Evolutionary conservation across 1,284 basidiomycete species (phyloP).

Genomic region (Papiliotrema terrestris): DNA sequence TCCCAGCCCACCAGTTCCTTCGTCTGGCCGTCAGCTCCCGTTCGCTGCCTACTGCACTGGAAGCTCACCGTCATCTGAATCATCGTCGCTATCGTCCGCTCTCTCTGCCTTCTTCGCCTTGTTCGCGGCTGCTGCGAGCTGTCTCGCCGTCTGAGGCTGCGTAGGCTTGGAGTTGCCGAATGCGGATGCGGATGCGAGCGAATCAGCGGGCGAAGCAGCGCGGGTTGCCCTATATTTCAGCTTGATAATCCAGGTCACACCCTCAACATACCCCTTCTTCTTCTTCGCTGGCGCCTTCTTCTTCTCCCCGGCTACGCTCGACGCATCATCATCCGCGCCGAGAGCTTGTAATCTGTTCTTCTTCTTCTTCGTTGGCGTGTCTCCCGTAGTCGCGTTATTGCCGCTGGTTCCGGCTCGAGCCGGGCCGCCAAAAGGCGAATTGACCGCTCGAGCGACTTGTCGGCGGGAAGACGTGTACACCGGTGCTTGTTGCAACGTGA

Average conservation of each 20-base stretch:
- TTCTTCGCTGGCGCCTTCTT: conserved; percentile 39
- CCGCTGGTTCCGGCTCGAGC: not conserved
- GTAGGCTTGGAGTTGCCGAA: conserved; percentile 28
- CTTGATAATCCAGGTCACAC: not conserved
- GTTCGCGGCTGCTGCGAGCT: conserved; percentile 43
- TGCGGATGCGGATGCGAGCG: conserved; percentile 37
- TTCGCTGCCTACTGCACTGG: conserved; percentile 23
- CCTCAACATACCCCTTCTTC: conserved; percentile 36
- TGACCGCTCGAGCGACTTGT: conserved; percentile 30
- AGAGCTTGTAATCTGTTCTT: conserved; percentile 36
- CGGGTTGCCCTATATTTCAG: conserved; percentile 22
- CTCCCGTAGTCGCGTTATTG: conserved; percentile 11
- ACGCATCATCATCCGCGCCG: conserved; percentile 43
- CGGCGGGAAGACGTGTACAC: conserved; percentile 50
- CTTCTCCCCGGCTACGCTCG: conserved; percentile 32
- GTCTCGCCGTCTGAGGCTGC: conserved; percentile 42
- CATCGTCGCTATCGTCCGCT: conserved; percentile 37
- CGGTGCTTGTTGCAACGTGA: conserved; percentile 61
- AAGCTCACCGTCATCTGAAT: conserved; percentile 24
- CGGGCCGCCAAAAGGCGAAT: conserved; percentile 31
- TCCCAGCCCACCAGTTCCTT: conserved; percentile 13
- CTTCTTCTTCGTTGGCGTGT: conserved; percentile 44
- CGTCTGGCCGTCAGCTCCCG: conserved; percentile 3
- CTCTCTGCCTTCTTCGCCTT: conserved; percentile 30
- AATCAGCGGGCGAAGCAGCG: conserved; percentile 42